Evolutionary conservation across 2,329 filamentous ascomycete genomes (phyloP), one percentile per base, ranked within the genome.

Genomic region (Sphaerulina vaccinii): DNA sequence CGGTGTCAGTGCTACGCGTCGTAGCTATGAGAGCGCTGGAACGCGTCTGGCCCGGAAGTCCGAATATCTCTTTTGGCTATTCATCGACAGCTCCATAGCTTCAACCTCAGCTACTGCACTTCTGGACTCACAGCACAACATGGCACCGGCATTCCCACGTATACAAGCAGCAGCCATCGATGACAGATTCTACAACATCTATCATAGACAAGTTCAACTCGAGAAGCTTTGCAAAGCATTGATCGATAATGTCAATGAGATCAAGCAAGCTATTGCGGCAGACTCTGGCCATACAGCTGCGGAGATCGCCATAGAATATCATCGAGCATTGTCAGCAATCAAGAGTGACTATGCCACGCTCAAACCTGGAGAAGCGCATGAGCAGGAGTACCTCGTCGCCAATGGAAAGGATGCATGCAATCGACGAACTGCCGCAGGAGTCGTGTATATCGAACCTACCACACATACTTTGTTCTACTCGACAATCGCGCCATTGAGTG

Each of bases 381-480:
- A 71, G 37, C 54, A 70, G 2, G 76, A 78, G 53, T 77, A 78
- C 53, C 59, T 65, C 1, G 62, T 77, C 29, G 66, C 70, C 4
- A 69, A 68, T 18, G 71, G 71, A 11, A 67, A 69, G 36, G 64
- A 78, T 58, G 71, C 71, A 19, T 21, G 53, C 5, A 57, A 66
- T 3, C 57, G 65, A 43, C 66, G 67, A 49, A 58, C 65, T 0
- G 70, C 70, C 1, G 65, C 66, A 39, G 75, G 75, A 2, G 67
- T 76, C 46, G 71, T 75, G 1, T 77, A 77, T 38, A 75, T 82
- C 43, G 71, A 76, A 42, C 76, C 78, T 1, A 66, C 69, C 8
- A 65, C 54, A 5, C 74, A 81, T 61, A 79, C 73, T 0, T 64
- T 75, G 7, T 74, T 81, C 52, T 80, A 74, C 55, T 77, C 73